phyloP scores from a whole-genome alignment of 441 rosid species.

The Manihot esculenta region DNA sequence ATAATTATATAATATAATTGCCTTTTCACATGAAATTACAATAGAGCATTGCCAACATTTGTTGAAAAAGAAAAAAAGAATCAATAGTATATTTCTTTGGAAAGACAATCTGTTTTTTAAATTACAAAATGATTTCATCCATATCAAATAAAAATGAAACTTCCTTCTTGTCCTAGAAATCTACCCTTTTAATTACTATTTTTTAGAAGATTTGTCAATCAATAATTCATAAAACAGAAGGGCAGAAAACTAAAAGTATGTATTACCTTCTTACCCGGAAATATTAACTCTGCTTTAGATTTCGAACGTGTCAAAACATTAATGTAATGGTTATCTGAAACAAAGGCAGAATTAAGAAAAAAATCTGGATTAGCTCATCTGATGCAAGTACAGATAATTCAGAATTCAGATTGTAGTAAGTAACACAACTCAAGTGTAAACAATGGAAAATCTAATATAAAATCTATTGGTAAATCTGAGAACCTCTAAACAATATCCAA shows the following conservation, averaged over 20 bases:
- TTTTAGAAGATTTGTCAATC: neutral
- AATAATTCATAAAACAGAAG: too few relatives aligned
- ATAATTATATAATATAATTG: neutral
- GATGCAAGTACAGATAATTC: neutral
- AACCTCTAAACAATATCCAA: neutral
- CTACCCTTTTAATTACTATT: neutral
- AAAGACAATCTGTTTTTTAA: neutral
- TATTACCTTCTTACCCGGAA: conserved; percentile 99
- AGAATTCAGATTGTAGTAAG: conserved; percentile 3
- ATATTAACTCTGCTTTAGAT: conserved; percentile 78
- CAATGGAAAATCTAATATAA: neutral
- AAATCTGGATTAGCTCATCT: conserved; percentile 15
- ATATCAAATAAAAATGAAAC: neutral
- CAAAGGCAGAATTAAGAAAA: neutral
- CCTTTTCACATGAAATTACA: neutral
- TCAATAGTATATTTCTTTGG: neutral
- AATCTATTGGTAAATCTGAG: neutral
- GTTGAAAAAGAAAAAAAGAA: neutral
- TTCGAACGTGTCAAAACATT: conserved; percentile 81
- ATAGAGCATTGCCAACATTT: neutral
- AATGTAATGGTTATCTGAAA: conserved; percentile 65
- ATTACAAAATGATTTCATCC: neutral
- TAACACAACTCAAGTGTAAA: conserved; percentile 1
- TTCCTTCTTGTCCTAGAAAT: neutral
- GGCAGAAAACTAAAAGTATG: conserved; percentile 19